phyloP scores from a whole-genome alignment of 768 basidiomycete genomes.

The Russula abietina region DNA sequence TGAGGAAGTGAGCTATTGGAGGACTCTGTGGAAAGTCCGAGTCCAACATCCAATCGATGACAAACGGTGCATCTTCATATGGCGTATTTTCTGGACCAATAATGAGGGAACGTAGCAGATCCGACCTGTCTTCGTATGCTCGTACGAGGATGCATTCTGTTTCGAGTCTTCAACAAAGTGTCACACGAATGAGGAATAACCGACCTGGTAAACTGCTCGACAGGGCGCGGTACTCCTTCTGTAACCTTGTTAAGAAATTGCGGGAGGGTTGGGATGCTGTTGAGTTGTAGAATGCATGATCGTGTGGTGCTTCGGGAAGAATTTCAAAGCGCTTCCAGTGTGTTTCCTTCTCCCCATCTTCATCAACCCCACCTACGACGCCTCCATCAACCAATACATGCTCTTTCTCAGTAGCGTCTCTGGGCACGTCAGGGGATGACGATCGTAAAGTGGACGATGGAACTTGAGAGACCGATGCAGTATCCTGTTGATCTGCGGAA shows the following conservation, averaged over 20 bases:
- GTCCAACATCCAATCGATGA: conserved; percentile 90
- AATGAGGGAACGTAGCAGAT: conserved; percentile 82
- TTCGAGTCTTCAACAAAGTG: conserved; percentile 4
- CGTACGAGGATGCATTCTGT: conserved; percentile 83
- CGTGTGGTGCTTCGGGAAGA: conserved; percentile 63
- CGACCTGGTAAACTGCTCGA: conserved; percentile 76
- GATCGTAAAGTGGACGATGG: conserved; percentile 23
- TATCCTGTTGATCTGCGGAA: conserved; percentile 12
- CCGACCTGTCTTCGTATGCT: conserved; percentile 83
- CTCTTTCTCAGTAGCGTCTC: conserved; percentile 29
- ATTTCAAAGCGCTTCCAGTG: conserved; percentile 81
- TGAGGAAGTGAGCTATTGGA: conserved; percentile 83
- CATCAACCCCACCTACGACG: conserved; percentile 18
- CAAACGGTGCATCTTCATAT: conserved; percentile 91
- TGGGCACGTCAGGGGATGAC: conserved; percentile 30
- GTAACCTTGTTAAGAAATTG: conserved; percentile 66
- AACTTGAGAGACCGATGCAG: conserved; percentile 21
- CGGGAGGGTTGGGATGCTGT: conserved; percentile 60
- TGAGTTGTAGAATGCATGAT: conserved; percentile 74
- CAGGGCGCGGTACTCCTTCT: conserved; percentile 78
- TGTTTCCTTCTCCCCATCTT: conserved; percentile 34
- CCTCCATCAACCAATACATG: conserved; percentile 29
- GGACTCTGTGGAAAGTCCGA: conserved; percentile 79
- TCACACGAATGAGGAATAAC: conserved; percentile 17
- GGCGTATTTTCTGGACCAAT: conserved; percentile 92